These are phyloP conservation scores for Venturia nashicola DNA, from an alignment of 2,329 filamentous ascomycete species.

Conservation along the genomic window DNA sequence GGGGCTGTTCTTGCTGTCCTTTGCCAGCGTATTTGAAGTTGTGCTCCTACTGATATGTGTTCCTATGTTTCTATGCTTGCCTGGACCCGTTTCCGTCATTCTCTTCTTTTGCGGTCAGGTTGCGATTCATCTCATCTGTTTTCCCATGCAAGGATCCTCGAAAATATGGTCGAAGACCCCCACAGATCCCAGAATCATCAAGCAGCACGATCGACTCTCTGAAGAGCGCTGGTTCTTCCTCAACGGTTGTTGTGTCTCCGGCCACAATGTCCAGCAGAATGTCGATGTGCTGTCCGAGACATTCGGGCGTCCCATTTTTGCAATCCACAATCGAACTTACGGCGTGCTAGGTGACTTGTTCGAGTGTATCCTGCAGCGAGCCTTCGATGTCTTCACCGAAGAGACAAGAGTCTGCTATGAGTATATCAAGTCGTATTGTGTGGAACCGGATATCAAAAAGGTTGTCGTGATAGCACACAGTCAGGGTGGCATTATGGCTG, in stretches of 20 bases:
- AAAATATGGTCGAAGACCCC: conserved; percentile 5
- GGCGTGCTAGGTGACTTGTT: conserved; percentile 10
- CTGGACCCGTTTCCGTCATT: not conserved
- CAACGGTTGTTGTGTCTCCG: conserved; percentile 7
- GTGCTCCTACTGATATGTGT: not conserved
- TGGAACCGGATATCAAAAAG: conserved; percentile 33
- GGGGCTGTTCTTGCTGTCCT: not conserved
- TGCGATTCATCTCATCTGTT: conserved; percentile 4
- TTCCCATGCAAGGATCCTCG: conserved; percentile 1
- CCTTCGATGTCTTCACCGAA: conserved; percentile 7
- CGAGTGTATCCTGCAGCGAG: conserved; percentile 11
- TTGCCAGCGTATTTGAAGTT: conserved; percentile 3
- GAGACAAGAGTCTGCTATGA: conserved; percentile 8
- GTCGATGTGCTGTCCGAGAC: conserved; percentile 7
- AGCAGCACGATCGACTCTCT: not conserved
- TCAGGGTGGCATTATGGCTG: conserved; percentile 63
- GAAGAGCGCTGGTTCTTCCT: conserved; percentile 7
- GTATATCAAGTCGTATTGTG: conserved; percentile 8
- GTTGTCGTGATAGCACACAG: conserved; percentile 65
- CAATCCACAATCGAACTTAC: conserved; percentile 11
- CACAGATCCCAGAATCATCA: not conserved
- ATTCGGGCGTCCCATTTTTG: conserved; percentile 10
- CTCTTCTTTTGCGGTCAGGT: conserved; percentile 4
- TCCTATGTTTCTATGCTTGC: conserved; percentile 1
- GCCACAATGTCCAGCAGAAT: conserved; percentile 7